Evolutionary conservation across 176 grass and related monocot species (phyloP).

Genomic region (Poa pratensis): DNA sequence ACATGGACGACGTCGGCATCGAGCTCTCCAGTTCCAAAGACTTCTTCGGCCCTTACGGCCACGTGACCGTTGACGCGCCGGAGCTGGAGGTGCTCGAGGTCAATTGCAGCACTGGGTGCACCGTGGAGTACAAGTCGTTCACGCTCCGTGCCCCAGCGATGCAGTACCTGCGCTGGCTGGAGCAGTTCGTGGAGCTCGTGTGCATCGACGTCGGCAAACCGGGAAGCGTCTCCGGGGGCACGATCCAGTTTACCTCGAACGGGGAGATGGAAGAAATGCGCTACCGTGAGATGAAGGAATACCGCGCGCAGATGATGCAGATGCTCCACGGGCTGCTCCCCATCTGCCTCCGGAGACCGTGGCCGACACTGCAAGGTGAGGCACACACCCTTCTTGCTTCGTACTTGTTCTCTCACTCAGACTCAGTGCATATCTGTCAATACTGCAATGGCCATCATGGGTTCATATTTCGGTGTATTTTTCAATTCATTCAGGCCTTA

Average conservation of each 20-base stretch:
- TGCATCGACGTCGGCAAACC: constrained; percentile 17
- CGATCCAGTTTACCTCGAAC: not conserved
- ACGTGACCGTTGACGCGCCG: not conserved
- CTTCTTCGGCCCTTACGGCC: too few relatives aligned
- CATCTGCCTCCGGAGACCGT: not conserved
- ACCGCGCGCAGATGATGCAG: constrained; percentile 6
- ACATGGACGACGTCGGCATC: too few relatives aligned
- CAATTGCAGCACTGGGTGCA: not conserved
- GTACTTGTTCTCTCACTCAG: too few relatives aligned
- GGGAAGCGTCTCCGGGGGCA: not conserved
- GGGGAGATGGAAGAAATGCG: not conserved
- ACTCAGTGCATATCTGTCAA: too few relatives aligned
- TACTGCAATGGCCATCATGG: too few relatives aligned
- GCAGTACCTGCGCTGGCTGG: not conserved
- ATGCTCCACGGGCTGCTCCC: too few relatives aligned
- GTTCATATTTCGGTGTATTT: too few relatives aligned
- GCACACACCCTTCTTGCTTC: not conserved
- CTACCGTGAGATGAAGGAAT: not conserved
- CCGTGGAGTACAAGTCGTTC: constrained; percentile 12
- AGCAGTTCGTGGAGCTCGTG: constrained; percentile 29
- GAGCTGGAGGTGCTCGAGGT: not conserved
- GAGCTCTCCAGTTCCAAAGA: too few relatives aligned
- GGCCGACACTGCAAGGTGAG: not conserved
- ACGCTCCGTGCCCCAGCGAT: constrained; percentile 6
- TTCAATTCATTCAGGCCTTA: constrained; percentile 18